Base-by-base conservation (phyloP, 805 yeast species). In the Allodekkera sacchari region DNA sequence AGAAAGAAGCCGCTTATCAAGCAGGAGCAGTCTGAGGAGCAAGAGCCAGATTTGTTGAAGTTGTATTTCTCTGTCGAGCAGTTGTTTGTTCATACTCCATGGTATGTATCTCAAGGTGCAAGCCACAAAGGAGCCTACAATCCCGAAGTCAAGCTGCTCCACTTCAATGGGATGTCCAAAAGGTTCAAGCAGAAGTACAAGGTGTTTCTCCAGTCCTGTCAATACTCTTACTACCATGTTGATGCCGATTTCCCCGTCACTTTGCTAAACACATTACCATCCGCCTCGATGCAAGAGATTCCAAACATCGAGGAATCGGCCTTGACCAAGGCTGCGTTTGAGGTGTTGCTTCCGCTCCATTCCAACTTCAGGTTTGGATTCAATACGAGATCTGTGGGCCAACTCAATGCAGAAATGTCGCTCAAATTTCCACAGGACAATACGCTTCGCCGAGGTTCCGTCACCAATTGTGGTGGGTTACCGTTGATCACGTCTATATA, bases 401-500 rank as follows among this genome's bases (percentile, higher is more conserved):
- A 28, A n/a, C 12, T 30, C 22, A 17, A 18, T n/a, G 15, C 18
- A 20, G 11, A 27, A 17, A 25, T 28, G 20, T 25, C 32, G 7
- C 18, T 39, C 7, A 27, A 33, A 16, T 47, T 37, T 18, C 57
- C 59, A 3, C 30, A 31, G 6, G 42, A 44, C 21, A 29, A 34
- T 9, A 32, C 18, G 6, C 28, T 41, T 13, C 39, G 61, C 31
- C 12, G 23, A 5, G 61, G 61, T 0, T 31, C 37, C 15, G 42
- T 48, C 3, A 24, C 49, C 3, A 54, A 53, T 30, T 45, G 53
- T 6, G 61, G 61, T 14, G 61, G 59, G 2, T 12, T 48, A 3
- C 57, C 61, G 4, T 15, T 53, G 9, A 30, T 37, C 5, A 34
- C 45, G 8, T 40, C 44, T 15, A 55, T 59, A 56, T 34, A 44